These are phyloP conservation scores for Trametes sp. DNA, from an alignment of 1,284 basidiomycete species.

Conservation along the genomic window DNA sequence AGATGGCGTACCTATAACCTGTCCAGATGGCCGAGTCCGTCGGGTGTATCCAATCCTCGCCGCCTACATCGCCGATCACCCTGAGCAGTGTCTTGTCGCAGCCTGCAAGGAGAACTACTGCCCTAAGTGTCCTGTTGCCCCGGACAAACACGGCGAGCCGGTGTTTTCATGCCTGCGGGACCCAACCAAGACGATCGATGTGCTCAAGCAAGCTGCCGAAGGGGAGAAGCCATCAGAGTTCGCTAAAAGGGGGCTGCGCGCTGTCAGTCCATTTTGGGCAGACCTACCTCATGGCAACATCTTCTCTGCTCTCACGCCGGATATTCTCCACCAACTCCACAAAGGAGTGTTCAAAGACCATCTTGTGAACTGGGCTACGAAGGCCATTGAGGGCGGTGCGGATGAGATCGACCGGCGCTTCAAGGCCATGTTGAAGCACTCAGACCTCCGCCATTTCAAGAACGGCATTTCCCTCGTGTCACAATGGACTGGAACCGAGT, in stretches of 20 bases:
- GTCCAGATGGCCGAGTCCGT: neutral
- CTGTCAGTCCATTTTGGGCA: constrained; percentile 34
- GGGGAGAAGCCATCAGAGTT: constrained; percentile 15
- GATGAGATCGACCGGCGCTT: constrained; percentile 39
- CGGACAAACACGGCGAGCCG: neutral
- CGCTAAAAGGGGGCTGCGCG: constrained; percentile 12
- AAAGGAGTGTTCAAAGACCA: constrained; percentile 45
- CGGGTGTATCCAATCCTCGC: neutral
- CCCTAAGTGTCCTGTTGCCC: neutral
- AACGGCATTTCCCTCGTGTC: constrained; percentile 35
- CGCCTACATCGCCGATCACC: neutral
- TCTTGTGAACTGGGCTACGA: constrained; percentile 35
- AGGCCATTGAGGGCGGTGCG: constrained; percentile 15
- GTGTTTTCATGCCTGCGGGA: neutral
- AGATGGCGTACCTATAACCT: neutral
- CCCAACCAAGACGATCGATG: neutral
- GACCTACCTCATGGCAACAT: constrained; percentile 37
- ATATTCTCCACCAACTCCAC: constrained; percentile 40
- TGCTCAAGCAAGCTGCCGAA: constrained; percentile 5
- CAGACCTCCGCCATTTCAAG: constrained; percentile 35
- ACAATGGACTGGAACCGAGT: constrained; percentile 40
- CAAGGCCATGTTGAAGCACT: constrained; percentile 26
- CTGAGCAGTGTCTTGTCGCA: neutral
- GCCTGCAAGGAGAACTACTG: neutral
- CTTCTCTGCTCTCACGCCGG: constrained; percentile 36